Evolutionary conservation across 2,329 filamentous ascomycete species (phyloP), one percentile per base, ranked within the genome.

Genomic region (Fusarium sp.): DNA sequence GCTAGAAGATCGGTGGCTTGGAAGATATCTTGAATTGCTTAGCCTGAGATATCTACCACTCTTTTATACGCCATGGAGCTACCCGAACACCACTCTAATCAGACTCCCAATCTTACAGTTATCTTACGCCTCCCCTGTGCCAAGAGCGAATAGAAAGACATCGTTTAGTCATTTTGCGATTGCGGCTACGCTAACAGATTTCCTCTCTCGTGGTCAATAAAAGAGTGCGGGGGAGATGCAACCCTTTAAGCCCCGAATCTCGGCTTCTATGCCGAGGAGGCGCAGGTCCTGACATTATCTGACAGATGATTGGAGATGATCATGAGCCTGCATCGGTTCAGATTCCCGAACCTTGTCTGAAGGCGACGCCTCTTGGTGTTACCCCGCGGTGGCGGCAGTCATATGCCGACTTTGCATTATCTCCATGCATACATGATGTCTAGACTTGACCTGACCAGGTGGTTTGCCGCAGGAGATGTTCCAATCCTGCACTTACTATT

Each of bases 331-430:
- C 50, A 20, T 53, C 50, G 50, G 50, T 53, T 53, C 25, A 7
- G 4, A 54, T 36, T 38, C 33, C 51, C 51, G 51, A 54, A 25
- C 51, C 51, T 6, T 54, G 51, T 54, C 50, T 8, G 36, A 31
- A 36, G 33, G 14, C 50, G 34, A 18, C 50, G 18, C 25, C 50
- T 16, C 50, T 18, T 10, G 11, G 7, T 6, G 4, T 9, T 23
- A 54, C 50, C 50, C 50, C 31, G 20, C 50, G 31, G 50, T 54
- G 50, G 50, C 50, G 50, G 50, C 20, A 23, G 13, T 54, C 31
- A 54, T 36, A 6, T 54, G 50, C 50, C 50, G 31, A 36, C 50
- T 14, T 6, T 51, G 46, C 23, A 31, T 50, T 50, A 16, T 29
- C 46, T 50, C 25, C 27, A 50, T 13, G 10, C 46, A 6, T 50